A percentile compares a stretch with the other conserved stretches of the same genome.
phyloP scores from a whole-genome alignment of 2,329 filamentous ascomycete species.

The Emmonsia crescens region DNA sequence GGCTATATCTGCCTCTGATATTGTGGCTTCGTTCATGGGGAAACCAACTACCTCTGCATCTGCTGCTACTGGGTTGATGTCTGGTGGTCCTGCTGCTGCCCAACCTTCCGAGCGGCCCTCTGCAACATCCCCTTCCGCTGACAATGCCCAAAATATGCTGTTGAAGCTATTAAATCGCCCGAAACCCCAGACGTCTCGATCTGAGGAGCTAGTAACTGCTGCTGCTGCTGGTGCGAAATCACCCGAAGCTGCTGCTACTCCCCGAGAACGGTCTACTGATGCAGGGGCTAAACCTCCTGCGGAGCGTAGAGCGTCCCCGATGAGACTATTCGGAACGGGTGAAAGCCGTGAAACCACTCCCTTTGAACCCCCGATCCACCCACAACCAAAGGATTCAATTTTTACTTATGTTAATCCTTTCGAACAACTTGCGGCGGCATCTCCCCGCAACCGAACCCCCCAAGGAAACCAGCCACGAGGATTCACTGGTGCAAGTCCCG shows the following conservation, averaged over 20 bases:
- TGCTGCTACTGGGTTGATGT: conserved; percentile 20
- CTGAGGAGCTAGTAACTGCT: conserved; percentile 15
- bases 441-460: conserved; percentile 49
- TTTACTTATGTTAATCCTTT: conserved; percentile 67
- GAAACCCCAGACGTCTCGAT: conserved; percentile 30
- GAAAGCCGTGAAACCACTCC: conserved; percentile 18
- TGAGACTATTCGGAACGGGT: conserved; percentile 22
- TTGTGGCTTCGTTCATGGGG: conserved; percentile 46
- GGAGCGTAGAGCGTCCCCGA: conserved; percentile 18
- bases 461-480: conserved; percentile 29
- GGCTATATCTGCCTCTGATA: conserved; percentile 45
- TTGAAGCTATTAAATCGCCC: conserved; percentile 75
- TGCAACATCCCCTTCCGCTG: conserved; percentile 33
- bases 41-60: conserved; percentile 29
- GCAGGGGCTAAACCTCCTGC: neutral
- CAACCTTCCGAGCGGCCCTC: conserved; percentile 12
- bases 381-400: conserved; percentile 35
- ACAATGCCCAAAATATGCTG: conserved; percentile 73
- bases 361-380: conserved; percentile 31
- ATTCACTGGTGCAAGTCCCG: conserved; percentile 31
- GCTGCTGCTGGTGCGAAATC: conserved; percentile 22
- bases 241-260: conserved; percentile 17
- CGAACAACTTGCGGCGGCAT: conserved; percentile 56
- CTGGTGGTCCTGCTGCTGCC: conserved; percentile 15
- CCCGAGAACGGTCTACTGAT: conserved; percentile 8